phyloP scores from a whole-genome alignment of 768 basidiomycete genomes.

The Dacryopinax spathularia region DNA sequence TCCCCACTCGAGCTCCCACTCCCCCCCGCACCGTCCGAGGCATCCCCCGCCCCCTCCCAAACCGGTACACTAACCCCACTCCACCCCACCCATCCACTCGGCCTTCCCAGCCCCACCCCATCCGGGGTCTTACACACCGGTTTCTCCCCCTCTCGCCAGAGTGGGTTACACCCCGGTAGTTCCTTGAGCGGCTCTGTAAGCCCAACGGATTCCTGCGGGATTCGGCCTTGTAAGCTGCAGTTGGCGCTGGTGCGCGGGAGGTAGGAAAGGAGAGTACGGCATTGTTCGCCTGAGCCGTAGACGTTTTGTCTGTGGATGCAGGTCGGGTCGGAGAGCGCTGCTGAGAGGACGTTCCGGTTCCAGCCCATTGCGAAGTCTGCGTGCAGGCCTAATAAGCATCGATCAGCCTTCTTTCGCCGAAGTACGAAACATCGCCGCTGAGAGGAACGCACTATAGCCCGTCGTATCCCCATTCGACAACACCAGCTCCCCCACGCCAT shows the following conservation, averaged over 20 bases:
- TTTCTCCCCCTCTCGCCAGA: neutral
- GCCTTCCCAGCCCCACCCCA: neutral
- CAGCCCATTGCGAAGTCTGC: slow-evolving; percentile 2
- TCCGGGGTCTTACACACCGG: neutral
- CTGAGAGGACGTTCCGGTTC: neutral
- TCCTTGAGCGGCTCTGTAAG: neutral
- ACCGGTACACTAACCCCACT: neutral
- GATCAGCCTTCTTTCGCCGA: neutral
- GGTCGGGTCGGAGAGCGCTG: neutral
- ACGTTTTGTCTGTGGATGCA: neutral
- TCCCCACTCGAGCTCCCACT: neutral
- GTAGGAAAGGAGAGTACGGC: neutral
- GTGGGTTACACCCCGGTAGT: neutral
- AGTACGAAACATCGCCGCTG: neutral
- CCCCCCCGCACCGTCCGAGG: neutral
- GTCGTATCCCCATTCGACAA: neutral
- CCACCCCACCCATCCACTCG: neutral
- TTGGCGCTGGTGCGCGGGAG: neutral
- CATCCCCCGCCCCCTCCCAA: neutral
- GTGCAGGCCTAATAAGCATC: neutral
- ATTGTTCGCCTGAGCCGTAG: neutral
- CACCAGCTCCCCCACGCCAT: neutral
- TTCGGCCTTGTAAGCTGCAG: neutral
- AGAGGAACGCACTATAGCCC: neutral
- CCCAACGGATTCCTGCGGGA: neutral